Conservation (phyloP, 352 stramenopile species). For the Pythium brassicae region DNA sequence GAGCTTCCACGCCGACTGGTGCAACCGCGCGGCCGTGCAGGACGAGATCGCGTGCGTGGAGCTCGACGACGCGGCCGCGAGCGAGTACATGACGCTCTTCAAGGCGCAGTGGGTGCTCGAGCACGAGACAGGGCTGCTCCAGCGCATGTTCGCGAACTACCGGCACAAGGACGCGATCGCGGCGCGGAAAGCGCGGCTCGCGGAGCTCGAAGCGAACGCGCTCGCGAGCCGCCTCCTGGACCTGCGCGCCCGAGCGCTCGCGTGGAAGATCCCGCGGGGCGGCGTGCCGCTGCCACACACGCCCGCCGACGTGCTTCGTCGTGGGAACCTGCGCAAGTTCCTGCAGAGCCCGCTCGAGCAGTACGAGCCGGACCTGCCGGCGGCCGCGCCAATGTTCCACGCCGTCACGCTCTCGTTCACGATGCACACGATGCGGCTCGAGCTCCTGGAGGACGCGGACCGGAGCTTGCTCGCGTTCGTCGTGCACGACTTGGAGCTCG, state of each 20-base stretch:
- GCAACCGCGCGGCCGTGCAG: constrained; percentile 38
- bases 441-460: constrained; percentile 45
- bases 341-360: constrained; percentile 54
- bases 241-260: constrained; percentile 50
- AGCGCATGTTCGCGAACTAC: constrained; percentile 32
- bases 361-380: constrained; percentile 49
- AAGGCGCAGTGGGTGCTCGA: constrained; percentile 52
- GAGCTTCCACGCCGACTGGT: constrained; percentile 69
- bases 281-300: constrained; percentile 44
- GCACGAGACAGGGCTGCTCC: constrained; percentile 38
- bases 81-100: constrained; percentile 65
- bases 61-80: constrained; percentile 28
- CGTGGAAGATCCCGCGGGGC: constrained; percentile 58
- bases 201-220: constrained; percentile 50
- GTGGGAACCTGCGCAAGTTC: constrained; percentile 59
- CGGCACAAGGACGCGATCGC: constrained; percentile 39
- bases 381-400: constrained; percentile 48
- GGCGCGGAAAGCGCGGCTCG: constrained; percentile 33
- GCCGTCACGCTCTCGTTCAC: constrained; percentile 46
- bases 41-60: constrained; percentile 68
- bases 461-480: constrained; percentile 55
- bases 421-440: constrained; percentile 44
- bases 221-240: constrained; percentile 57
- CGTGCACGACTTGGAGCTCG: constrained; percentile 35
- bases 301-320: constrained; percentile 35